Evolutionary conservation across 305 asterid species (phyloP), one percentile per base, ranked within the genome.

Genomic region (Nicotiana rustica): DNA sequence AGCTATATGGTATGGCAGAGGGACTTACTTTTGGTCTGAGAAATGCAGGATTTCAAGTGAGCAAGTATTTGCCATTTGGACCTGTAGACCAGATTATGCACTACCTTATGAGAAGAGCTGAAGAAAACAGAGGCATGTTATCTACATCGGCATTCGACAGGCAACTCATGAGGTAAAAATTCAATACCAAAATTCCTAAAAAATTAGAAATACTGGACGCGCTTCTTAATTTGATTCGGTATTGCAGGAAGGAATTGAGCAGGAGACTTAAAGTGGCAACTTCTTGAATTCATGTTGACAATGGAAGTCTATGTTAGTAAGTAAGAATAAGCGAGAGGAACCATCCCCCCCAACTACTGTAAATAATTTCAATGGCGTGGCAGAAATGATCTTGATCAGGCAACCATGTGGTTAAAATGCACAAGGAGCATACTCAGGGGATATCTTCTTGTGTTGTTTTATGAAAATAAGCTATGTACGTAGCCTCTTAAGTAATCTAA

Each of bases 1-100:
- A 92, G 82, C 93, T 95, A 1, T 93, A 94, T 70, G 98, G 96
- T 73, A 95, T 95, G 99, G 90, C 98, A 0, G 97, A 95, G 2
- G 84, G 90, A 0, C 86, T 95, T 7, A 88, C 99, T 1, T 92
- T 86, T 49, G 94, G 96, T 4, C 71, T 95, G 88, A 83, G 85
- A 70, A 92, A 90, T 44, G 98, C 89, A 1, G 99, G 99, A 17
- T 92, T 89, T 66, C 85, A 89, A 15, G 98, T 95, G 0, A 94
- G 97, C 87, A 95, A 95, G 65, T 95, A 95, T 56, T 66, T 92
- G 88, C 97, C 98, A 7, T 94, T 90, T 78, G 99, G 98, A 12
- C 98, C 97, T 0, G 90, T 95, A 0, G 97, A 92, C 38, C 92
- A 92, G 83, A 90, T 94, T 17, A 95, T 95, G 84, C 98, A 97